Percentiles rank a stretch among this genome's conserved stretches.
Conservation (phyloP, 371 early-diverging fungal genomes). For the Mucor racemosus region DNA sequence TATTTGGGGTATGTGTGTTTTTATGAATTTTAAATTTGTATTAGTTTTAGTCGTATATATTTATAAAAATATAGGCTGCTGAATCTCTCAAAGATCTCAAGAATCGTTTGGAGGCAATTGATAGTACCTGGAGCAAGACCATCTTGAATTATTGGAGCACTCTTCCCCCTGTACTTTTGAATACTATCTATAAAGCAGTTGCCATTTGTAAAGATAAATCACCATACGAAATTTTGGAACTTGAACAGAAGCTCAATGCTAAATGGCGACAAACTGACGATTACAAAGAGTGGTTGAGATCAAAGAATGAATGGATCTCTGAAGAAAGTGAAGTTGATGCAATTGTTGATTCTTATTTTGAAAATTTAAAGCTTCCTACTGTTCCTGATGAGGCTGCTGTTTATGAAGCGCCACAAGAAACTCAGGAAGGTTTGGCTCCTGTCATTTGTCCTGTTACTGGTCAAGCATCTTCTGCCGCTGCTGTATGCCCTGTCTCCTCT, state of each 20-base stretch:
- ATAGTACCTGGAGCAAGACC: slow-evolving; percentile 37
- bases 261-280: slow-evolving; percentile 47
- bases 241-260: slow-evolving; percentile 38
- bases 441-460: slow-evolving; percentile 40
- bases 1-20: slow-evolving; percentile 50
- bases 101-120: slow-evolving; percentile 14
- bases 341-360: slow-evolving; percentile 26
- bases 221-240: slow-evolving; percentile 26
- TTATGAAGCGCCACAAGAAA: slow-evolving; percentile 29
- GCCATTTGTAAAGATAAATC: slow-evolving; percentile 4
- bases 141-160: slow-evolving; percentile 40
- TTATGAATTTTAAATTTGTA: neutral
- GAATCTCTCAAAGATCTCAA: slow-evolving; percentile 31
- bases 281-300: slow-evolving; percentile 35
- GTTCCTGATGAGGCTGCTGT: slow-evolving; percentile 11
- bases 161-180: slow-evolving; percentile 37
- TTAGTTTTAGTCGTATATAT: neutral
- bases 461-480: slow-evolving; percentile 11
- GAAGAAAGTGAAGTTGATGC: slow-evolving; percentile 13
- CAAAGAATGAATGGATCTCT: neutral
- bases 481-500: slow-evolving; percentile 17
- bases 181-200: slow-evolving; percentile 38
- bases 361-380: neutral
- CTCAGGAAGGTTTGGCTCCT: slow-evolving; percentile 2
- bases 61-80: slow-evolving; percentile 19